Evolutionary conservation across 495 filamentous ascomycete species (phyloP), one percentile per base, ranked within the genome.

Genomic region (Tuber indicum): DNA sequence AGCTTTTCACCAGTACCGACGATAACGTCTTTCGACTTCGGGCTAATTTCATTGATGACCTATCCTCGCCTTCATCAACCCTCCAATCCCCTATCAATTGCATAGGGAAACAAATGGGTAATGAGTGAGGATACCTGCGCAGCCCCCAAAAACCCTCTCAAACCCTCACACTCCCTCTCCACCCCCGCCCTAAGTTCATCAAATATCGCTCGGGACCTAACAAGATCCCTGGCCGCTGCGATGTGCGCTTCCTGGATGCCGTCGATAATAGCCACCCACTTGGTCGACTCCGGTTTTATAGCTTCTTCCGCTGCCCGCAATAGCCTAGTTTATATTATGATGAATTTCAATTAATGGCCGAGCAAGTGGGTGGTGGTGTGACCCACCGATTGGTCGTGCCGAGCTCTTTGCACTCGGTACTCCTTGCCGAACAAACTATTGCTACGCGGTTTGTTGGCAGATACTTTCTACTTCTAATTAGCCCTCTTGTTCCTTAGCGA

Each of bases 311-410:
- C 91, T 71, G 88, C 88, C 75, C 90, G 87, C 52, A 97, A 86
- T 58, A 94, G 87, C 73, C 92, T 92, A 83, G 85, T 52, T 70
- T 79, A 72, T 72, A 72, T 79, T 79, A 73, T 26, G 52, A 72
- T 79, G 52, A 46, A 70, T 14, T 69, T 73, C 58, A 66, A 36
- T 36, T 66, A 26, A 72, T 44, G 16, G n/a, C 42, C 10, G 45
- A 14, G 14, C 23, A 12, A 72, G n/a, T n/a, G 72, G 71, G 69
- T 58, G 32, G 74, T 82, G 86, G 32, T 3, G 87, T 45, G 69
- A 88, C 92, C 90, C 86, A 96, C 93, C 93, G 90, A 86, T 96
- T 98, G 69, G 96, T 98, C 70, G 96, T 98, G 73, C 94, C 94
- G 75, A 95, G 93, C 44, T 89, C 89, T 84, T 98, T 98, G 81